These are phyloP conservation scores for Triangularia setosa DNA, from an alignment of 2,329 filamentous ascomycete genomes.

Conservation along the genomic window DNA sequence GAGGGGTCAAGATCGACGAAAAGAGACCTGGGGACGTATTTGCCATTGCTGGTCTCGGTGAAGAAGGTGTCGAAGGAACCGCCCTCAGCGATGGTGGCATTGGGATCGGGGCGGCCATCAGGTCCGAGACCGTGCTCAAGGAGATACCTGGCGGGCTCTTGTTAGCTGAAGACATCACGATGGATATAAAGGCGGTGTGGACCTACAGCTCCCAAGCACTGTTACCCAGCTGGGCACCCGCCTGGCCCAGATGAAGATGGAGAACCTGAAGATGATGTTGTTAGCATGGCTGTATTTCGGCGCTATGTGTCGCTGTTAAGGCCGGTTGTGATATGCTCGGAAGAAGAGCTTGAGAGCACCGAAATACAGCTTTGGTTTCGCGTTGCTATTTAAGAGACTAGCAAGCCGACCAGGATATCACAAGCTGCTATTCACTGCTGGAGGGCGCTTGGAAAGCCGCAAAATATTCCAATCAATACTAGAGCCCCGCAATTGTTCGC, in stretches of 20 bases:
- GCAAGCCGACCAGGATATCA: not conserved
- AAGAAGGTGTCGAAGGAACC: slow-evolving; percentile 72
- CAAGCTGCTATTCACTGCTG: not conserved
- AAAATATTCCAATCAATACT: not conserved
- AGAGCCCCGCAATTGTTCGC: not conserved
- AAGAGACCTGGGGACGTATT: slow-evolving; percentile 68
- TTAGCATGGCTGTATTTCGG: slow-evolving; percentile 11
- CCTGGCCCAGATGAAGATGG: slow-evolving; percentile 63
- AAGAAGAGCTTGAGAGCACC: not conserved
- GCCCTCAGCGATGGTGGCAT: slow-evolving; percentile 54
- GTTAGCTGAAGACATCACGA: slow-evolving; percentile 11
- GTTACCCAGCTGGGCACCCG: slow-evolving; percentile 70
- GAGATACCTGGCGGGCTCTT: slow-evolving; percentile 52
- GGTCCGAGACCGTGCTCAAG: slow-evolving; percentile 66
- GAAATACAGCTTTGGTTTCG: not conserved
- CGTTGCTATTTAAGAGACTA: not conserved
- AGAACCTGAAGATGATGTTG: slow-evolving; percentile 44
- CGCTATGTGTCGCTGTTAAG: not conserved
- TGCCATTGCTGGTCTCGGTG: slow-evolving; percentile 66
- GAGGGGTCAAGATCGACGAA: slow-evolving; percentile 71
- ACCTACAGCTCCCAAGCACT: slow-evolving; percentile 69
- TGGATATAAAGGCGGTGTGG: slow-evolving; percentile 38
- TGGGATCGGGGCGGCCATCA: slow-evolving; percentile 62
- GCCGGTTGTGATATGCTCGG: not conserved
- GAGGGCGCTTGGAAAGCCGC: not conserved